phyloP scores from a whole-genome alignment of 495 filamentous ascomycete genomes.

The Cercophora newfieldiana region DNA sequence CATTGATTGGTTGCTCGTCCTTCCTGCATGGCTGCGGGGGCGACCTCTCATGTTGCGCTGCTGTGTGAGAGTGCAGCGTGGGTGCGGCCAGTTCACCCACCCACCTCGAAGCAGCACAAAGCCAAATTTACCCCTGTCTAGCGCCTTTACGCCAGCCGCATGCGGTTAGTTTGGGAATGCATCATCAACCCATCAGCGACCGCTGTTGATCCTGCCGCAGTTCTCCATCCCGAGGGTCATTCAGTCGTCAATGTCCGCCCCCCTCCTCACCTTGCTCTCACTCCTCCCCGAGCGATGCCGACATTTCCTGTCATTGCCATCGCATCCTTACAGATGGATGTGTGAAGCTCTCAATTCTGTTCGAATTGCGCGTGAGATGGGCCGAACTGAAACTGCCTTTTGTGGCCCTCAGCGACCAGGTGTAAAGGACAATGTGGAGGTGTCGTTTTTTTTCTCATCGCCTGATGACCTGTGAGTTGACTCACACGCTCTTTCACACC shows the following conservation, averaged over 20 bases:
- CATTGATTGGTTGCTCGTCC: slow-evolving; percentile 30
- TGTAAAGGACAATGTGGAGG: neutral
- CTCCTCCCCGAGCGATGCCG: slow-evolving; percentile 3
- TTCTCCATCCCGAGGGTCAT: neutral
- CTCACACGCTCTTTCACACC: slow-evolving; percentile 15
- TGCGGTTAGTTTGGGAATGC: slow-evolving; percentile 22
- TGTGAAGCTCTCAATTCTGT: neutral
- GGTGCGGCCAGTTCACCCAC: slow-evolving; percentile 32
- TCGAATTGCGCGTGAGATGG: slow-evolving; percentile 1
- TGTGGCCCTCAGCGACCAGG: neutral
- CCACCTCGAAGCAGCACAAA: slow-evolving; percentile 26
- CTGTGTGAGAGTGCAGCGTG: neutral
- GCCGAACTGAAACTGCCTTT: neutral
- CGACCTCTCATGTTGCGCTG: slow-evolving; percentile 21
- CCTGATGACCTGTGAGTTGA: slow-evolving; percentile 16
- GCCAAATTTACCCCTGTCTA: slow-evolving; percentile 32
- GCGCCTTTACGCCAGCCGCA: slow-evolving; percentile 20
- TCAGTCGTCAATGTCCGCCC: slow-evolving; percentile 2
- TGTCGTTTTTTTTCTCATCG: slow-evolving; percentile 1
- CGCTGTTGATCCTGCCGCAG: slow-evolving; percentile 25
- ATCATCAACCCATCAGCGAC: slow-evolving; percentile 23
- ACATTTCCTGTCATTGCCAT: neutral
- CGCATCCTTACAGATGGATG: too few species aligned
- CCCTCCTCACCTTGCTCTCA: slow-evolving; percentile 5
- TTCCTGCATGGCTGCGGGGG: slow-evolving; percentile 32